Conservation (phyloP, 108 stramenopile genomes). For the Mayamaea pseudoterrestris region DNA sequence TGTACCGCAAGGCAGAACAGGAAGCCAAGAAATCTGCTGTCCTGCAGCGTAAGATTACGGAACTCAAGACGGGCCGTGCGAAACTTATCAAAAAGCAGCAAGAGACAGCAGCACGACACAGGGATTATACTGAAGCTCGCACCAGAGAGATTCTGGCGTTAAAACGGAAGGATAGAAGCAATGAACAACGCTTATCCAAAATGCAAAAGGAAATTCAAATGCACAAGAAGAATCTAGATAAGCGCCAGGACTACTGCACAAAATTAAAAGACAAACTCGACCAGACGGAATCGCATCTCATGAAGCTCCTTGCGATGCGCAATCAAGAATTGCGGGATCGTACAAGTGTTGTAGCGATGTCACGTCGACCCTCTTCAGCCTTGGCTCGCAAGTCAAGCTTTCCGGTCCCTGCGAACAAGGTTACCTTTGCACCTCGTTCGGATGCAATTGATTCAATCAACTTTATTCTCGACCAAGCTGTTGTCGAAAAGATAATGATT, state of each 20-base stretch:
- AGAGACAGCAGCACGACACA: slow-evolving; percentile 47
- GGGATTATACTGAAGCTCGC: slow-evolving; percentile 55
- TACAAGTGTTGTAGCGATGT: not conserved
- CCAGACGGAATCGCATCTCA: slow-evolving; percentile 66
- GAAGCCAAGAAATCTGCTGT: slow-evolving; percentile 56
- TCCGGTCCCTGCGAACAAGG: not conserved
- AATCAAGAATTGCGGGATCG: slow-evolving; percentile 27
- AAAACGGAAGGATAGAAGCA: slow-evolving; percentile 49
- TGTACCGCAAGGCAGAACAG: slow-evolving; percentile 58
- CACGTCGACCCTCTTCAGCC: not conserved
- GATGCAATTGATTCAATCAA: slow-evolving; percentile 52
- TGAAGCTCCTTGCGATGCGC: slow-evolving; percentile 56
- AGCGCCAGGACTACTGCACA: slow-evolving; percentile 39
- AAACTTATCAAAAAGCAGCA: slow-evolving; percentile 65
- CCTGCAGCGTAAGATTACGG: slow-evolving; percentile 61
- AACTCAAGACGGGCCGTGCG: slow-evolving; percentile 62
- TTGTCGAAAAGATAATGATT: slow-evolving; percentile 45
- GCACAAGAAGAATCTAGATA: slow-evolving; percentile 54
- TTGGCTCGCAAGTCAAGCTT: too few relatives aligned
- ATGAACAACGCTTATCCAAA: slow-evolving; percentile 46
- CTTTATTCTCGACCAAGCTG: slow-evolving; percentile 52
- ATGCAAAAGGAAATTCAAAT: slow-evolving; percentile 56
- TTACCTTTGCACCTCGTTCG: not conserved
- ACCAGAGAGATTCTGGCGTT: slow-evolving; percentile 62
- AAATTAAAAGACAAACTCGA: slow-evolving; percentile 71